phyloP scores from a whole-genome alignment of 116 monocot genomes.

The Cymodocea nodosa region DNA sequence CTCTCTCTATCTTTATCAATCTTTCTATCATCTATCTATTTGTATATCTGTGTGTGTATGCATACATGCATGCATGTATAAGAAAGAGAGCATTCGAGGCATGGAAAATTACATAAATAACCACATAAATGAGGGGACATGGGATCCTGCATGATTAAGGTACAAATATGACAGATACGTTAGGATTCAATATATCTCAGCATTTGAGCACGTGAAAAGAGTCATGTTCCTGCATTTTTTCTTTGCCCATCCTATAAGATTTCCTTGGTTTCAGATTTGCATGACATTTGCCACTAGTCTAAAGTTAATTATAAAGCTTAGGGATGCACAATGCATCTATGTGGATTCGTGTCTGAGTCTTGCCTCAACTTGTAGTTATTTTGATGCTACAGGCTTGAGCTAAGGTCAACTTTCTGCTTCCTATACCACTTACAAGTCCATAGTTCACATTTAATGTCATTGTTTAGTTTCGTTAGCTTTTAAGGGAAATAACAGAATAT shows the following conservation, averaged over 20 bases:
- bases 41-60: no score
- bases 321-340: not conserved
- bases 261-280: not conserved
- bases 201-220: not conserved
- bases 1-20: no score
- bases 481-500: not conserved
- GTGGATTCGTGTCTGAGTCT: not conserved
- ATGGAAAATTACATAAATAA: no score
- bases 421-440: constrained; percentile 1
- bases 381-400: not conserved
- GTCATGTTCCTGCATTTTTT: constrained; percentile 1
- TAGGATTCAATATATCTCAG: no score
- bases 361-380: constrained; percentile 1
- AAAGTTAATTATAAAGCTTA: constrained; percentile 1
- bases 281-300: not conserved
- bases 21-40: no score
- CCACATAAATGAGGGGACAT: no score
- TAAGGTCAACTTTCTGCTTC: constrained; percentile 11
- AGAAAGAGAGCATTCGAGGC: no score
- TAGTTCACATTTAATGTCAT: not conserved
- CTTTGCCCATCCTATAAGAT: not conserved
- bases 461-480: not conserved
- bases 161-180: no score
- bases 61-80: no score
- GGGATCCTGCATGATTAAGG: no score